These are phyloP conservation scores for Spinacia oleracea DNA, from an alignment of 179 eudicot species.

Conservation along the genomic window DNA sequence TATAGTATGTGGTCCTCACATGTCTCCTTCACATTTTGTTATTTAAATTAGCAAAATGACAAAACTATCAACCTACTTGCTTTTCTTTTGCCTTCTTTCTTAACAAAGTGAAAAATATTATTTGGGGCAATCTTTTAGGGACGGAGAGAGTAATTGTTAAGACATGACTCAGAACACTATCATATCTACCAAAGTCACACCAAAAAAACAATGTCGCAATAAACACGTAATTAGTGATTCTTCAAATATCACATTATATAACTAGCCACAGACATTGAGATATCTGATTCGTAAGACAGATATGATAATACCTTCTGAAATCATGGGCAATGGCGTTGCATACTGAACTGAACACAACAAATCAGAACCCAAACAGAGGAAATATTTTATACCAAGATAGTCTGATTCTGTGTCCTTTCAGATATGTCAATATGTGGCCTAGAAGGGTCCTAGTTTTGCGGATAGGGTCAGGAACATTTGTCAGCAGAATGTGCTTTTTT, in stretches of 20 bases:
- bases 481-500: background rate
- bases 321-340: background rate
- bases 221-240: background rate
- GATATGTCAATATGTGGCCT: background rate
- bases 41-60: no score
- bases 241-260: background rate
- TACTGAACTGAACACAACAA: background rate
- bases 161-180: slow-evolving; percentile 1
- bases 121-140: no score
- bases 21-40: no score
- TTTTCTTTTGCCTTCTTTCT: no score
- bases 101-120: no score
- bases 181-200: background rate
- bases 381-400: background rate
- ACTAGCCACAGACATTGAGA: background rate
- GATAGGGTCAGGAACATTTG: background rate
- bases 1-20: no score
- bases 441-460: background rate
- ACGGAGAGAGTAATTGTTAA: no score
- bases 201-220: background rate
- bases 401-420: background rate
- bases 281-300: background rate
- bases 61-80: no score
- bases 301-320: background rate
- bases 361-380: background rate